Conservation (phyloP, 1,284 basidiomycete genomes). For the Microstroma glucosiphilum region DNA sequence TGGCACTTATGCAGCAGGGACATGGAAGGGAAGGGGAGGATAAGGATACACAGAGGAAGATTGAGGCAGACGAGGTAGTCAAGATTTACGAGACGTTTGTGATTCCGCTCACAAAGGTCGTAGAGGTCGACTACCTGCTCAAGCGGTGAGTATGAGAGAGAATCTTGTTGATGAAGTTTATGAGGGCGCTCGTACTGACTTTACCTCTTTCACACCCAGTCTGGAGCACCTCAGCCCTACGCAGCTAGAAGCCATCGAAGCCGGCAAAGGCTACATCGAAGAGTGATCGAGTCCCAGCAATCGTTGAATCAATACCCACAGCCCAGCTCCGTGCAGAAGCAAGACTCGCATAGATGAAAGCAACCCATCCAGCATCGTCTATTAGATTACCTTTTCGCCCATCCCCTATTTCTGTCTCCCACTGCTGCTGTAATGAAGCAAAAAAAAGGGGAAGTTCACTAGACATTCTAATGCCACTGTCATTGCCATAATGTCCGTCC, state of each 20-base stretch:
- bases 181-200: neutral
- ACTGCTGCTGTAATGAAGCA: too few relatives aligned
- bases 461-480: too few relatives aligned
- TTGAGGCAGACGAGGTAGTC: conserved; percentile 87
- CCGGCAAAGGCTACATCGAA: conserved; percentile 2
- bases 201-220: too few relatives aligned
- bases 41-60: conserved; percentile 56
- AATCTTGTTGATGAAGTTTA: too few relatives aligned
- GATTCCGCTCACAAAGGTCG: conserved; percentile 93
- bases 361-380: too few relatives aligned
- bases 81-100: conserved; percentile 88
- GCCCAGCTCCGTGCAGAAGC: too few relatives aligned
- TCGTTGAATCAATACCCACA: too few relatives aligned
- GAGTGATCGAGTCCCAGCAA: neutral
- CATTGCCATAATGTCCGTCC: too few relatives aligned
- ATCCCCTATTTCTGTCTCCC: too few relatives aligned
- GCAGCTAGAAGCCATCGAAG: conserved; percentile 1
- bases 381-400: too few relatives aligned
- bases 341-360: too few relatives aligned
- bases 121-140: conserved; percentile 65
- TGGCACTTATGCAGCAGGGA: conserved; percentile 10
- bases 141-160: conserved; percentile 30
- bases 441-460: too few relatives aligned
- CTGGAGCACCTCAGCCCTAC: conserved; percentile 4
- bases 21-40: conserved; percentile 10